Evolutionary conservation across 768 basidiomycete species (phyloP), one percentile per base, ranked within the genome.

Genomic region (Cystobasidium tubakii): DNA sequence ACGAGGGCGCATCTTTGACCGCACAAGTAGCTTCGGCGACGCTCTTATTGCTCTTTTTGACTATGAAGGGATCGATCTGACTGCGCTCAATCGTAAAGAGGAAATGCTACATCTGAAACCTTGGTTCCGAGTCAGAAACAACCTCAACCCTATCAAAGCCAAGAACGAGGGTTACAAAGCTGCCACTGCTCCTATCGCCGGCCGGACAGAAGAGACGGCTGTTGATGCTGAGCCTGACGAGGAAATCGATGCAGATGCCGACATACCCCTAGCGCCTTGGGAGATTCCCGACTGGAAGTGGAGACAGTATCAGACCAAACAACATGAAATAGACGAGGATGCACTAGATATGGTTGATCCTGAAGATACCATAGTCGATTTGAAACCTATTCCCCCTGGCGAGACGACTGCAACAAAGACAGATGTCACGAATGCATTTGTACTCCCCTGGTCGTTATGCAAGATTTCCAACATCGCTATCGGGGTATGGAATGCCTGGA

Each of bases 281-380:
- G 69, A 71, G 50, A 53, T 71, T 7, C 69, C 69, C 23, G 69
- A 71, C 55, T 71, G 69, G 69, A 71, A 71, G 42, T 71, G 69
- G 69, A 29, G 69, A 21, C 6, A 71, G 54, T 71, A 71, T 55
- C 27, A 71, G 27, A 62, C 43, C 4, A 71, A 71, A 25, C 69
- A 71, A 25, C 69, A 71, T 36, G 69, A 55, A 36, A 42, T 60
- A 12, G 69, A 71, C 31, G 69, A 71, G 34, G 69, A 71, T 19
- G 69, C 69, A 9, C 23, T 36, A 1, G 69, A 71, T 25, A 71
- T 62, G 54, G 1, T 71, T 31, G 69, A 71, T 39, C 54, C 54
- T 19, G 69, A 71, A 60, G 34, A 60, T 15, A 60, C 27, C 27
- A 62, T 60, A 2, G 55, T 21, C 1, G 25, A n/a, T 44, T 27